Evolutionary conservation across 257 asterid species (phyloP).

Genomic region (Plantago ovata): DNA sequence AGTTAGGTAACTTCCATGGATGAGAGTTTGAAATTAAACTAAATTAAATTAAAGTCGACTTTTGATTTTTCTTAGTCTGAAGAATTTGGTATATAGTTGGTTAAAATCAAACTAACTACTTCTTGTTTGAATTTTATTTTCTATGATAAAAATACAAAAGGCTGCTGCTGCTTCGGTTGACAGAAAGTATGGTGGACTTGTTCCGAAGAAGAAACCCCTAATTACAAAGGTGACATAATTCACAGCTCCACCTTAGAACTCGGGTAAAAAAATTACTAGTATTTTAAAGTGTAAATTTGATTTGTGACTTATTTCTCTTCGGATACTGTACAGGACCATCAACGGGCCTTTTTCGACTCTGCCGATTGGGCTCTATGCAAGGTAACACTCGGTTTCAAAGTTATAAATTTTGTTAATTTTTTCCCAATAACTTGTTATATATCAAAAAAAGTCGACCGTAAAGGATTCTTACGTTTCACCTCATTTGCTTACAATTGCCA

Average conservation of each 20-base stretch:
- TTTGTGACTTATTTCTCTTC: background rate
- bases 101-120: background rate
- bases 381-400: too few relatives aligned
- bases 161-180: slow-evolving; percentile 35
- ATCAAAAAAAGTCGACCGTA: too few relatives aligned
- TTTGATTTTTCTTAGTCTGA: too few relatives aligned
- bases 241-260: too few relatives aligned
- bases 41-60: too few relatives aligned
- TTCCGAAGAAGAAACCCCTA: slow-evolving; percentile 78
- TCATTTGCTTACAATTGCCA: slow-evolving; percentile 20
- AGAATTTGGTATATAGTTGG: too few relatives aligned
- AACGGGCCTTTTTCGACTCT: slow-evolving; percentile 84
- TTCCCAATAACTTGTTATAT: too few relatives aligned
- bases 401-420: too few relatives aligned
- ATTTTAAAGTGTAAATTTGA: background rate
- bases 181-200: slow-evolving; percentile 64
- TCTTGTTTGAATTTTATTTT: background rate
- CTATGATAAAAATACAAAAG: too few relatives aligned
- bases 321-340: slow-evolving; percentile 46
- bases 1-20: too few relatives aligned
- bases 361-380: slow-evolving; percentile 89
- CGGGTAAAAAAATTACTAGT: too few relatives aligned
- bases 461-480: background rate
- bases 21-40: too few relatives aligned
- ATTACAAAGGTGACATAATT: slow-evolving; percentile 62